Base-by-base conservation (phyloP, 2,329 filamentous ascomycete species). In the Huntiella bhutanensis region DNA sequence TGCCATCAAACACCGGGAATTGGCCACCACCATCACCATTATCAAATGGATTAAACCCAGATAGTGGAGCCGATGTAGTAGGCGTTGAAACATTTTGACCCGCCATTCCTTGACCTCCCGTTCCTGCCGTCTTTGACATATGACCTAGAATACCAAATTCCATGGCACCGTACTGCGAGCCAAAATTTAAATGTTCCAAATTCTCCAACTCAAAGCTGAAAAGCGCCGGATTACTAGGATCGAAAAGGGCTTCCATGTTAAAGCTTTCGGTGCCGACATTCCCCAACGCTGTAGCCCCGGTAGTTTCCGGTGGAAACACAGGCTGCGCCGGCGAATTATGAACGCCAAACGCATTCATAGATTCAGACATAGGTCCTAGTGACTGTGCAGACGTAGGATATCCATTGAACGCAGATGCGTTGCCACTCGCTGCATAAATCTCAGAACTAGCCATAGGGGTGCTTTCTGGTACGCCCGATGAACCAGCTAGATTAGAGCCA, bases 131-230 rank as follows among this genome's bases (percentile, higher is more conserved):
- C 40, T 46, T 49, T 4, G 84, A 85, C 82, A 98, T 93, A 59
- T 96, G 88, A 22, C 85, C 86, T 0, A 98, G 73, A 74, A 96
- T 95, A 46, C 86, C 82, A 59, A 96, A 95, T 60, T 96, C 91
- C 60, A 94, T 71, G 13, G 87, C 88, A 50, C 87, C 88, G 58
- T 96, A 98, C 53, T 93, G 85, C 58, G 91, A 96, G 47, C 86
- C 87, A 60, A 96, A 98, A 48, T 64, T 64, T 11, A 52, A 45
- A 19, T 50, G 46, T 59, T 91, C 91, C 59, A 95, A 73, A 49
- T 85, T 86, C 47, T 92, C 86, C 8, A 95, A 75, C 59, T 96
- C 87, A 60, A 96, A 94, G 59, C 95, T 95, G 71, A 92, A 95
- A 47, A 94, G 65, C 1, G 86, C 82, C 3, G 87, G 85, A 58